phyloP scores from a whole-genome alignment of 192 early-diverging fungal genomes.

The Pilaira anomala region DNA sequence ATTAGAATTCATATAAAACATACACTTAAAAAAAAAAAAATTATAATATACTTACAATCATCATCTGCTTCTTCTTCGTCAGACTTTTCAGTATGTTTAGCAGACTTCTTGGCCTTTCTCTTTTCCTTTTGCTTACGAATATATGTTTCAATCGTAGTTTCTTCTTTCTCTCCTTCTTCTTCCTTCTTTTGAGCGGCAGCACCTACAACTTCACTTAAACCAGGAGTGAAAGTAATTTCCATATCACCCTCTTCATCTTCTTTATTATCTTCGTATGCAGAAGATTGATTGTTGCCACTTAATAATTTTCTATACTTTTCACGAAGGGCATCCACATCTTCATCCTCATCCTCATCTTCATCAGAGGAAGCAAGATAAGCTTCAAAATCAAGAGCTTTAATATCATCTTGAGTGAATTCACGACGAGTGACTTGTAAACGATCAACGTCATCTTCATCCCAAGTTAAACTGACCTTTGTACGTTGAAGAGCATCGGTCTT shows the following conservation, averaged over 20 bases:
- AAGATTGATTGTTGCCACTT: slow-evolving; percentile 25
- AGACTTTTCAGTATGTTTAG: slow-evolving; percentile 32
- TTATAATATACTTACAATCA: not conserved
- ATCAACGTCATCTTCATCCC: slow-evolving; percentile 93
- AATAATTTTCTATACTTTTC: slow-evolving; percentile 52
- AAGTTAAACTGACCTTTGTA: slow-evolving; percentile 90
- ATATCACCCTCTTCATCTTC: slow-evolving; percentile 35
- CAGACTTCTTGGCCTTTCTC: slow-evolving; percentile 56
- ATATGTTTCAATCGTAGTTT: slow-evolving; percentile 83
- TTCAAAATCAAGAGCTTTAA: slow-evolving; percentile 90
- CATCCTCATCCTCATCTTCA: slow-evolving; percentile 61
- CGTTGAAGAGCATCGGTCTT: slow-evolving; percentile 82
- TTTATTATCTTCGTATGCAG: slow-evolving; percentile 35
- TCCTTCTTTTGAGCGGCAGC: slow-evolving; percentile 44
- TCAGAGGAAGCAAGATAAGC: slow-evolving; percentile 78
- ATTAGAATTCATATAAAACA: not conserved
- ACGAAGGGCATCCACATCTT: slow-evolving; percentile 45
- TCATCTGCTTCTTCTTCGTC: slow-evolving; percentile 26
- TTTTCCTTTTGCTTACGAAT: slow-evolving; percentile 83
- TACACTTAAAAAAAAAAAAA: not conserved
- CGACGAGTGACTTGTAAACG: slow-evolving; percentile 75
- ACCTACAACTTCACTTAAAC: slow-evolving; percentile 71
- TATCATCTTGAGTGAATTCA: slow-evolving; percentile 83
- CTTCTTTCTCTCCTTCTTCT: slow-evolving; percentile 49
- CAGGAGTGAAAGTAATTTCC: slow-evolving; percentile 96